Evolutionary conservation across 2,329 filamentous ascomycete genomes (phyloP), one percentile per base, ranked within the genome.

Genomic region (Clarireedia sp.): DNA sequence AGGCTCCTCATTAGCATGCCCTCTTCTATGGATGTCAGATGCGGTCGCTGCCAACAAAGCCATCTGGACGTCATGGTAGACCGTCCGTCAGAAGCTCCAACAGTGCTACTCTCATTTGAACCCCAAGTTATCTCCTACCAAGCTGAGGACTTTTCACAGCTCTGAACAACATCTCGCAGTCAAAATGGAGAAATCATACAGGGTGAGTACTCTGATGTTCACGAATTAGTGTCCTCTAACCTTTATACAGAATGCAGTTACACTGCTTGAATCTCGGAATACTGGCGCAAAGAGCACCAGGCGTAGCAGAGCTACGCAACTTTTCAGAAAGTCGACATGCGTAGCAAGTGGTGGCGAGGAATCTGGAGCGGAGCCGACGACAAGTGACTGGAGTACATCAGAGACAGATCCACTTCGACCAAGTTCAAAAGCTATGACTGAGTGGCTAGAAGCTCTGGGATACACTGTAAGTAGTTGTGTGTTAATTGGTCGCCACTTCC

Each of bases 361-460:
- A 8, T 40, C 43, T 33, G 45, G 17, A 9, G 14, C 5, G 3
- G 40, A 33, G 40, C 19, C 26, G 43, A 52, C 33, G 10, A 45
- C 45, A 3, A 48, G 38, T 14, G 46, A 45, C 2, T 4, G 29
- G 21, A 48, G 21, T 26, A 48, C 16, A 40, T 14, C 12, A n/a
- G 33, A 24, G 7, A 6, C 7, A n/a, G 24, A 29, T 29, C 16
- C 17, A 38, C n/a, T 6, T 4, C 23, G 37, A 0, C n/a, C 23
- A 23, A 17, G 23, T 1, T 21, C 23, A 19, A 14, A 53, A 9
- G n/a, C 21, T 40, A 57, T 55, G 48, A n/a, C 29, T 33, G 53
- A 46, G n/a, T 50, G 38, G 40, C 53, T 55, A 16, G 38, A 55
- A 7, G 8, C 23, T 21, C 40, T 51, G n/a, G 53, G 48, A 10